Evolutionary conservation across 805 yeast species (phyloP).

Genomic region (Pichia ethanolica): DNA sequence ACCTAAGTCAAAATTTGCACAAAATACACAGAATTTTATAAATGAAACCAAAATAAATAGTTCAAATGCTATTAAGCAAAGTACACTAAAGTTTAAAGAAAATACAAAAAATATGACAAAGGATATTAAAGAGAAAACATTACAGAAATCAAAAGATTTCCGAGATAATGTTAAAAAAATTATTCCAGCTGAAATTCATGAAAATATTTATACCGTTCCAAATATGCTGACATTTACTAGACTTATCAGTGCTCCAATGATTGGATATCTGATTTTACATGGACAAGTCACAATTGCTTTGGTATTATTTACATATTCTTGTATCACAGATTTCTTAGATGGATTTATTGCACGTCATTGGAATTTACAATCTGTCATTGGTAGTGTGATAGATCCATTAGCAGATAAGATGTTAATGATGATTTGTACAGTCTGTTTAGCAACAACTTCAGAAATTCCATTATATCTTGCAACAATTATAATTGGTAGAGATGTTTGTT

Average conservation of each 20-base stretch:
- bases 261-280: constrained; percentile 70
- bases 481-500: constrained; percentile 73
- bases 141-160: constrained; percentile 10
- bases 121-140: not conserved
- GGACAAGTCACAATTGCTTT: constrained; percentile 61
- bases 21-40: constrained; percentile 2
- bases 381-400: constrained; percentile 88
- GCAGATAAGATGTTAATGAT: constrained; percentile 93
- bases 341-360: constrained; percentile 83
- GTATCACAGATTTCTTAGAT: constrained; percentile 86
- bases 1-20: not conserved
- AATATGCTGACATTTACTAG: constrained; percentile 78
- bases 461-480: constrained; percentile 57
- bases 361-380: constrained; percentile 72
- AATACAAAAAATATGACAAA: constrained; percentile 7
- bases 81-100: not conserved
- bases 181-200: constrained; percentile 34
- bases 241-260: constrained; percentile 71
- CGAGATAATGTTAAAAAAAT: constrained; percentile 26
- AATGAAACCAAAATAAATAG: constrained; percentile 5
- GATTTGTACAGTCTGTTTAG: constrained; percentile 69
- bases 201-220: constrained; percentile 75
- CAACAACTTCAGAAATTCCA: constrained; percentile 66
- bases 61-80: constrained; percentile 8
- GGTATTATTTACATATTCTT: constrained; percentile 71